Conservation (phyloP, 805 yeast genomes). For the Tetrapisispora phaffii region DNA sequence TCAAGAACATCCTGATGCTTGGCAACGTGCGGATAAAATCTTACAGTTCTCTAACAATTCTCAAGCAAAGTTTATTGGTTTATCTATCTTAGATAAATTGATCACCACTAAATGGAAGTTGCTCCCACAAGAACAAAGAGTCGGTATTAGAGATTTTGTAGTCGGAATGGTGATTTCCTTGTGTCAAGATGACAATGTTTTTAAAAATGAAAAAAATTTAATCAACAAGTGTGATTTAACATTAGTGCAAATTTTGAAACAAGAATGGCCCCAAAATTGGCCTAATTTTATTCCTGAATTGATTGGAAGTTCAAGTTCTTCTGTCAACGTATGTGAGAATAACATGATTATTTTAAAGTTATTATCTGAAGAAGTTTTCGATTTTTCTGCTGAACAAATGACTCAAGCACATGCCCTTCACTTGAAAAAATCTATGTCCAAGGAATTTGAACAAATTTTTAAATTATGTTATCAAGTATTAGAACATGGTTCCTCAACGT, state of each 20-base stretch:
- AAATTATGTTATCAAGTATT: constrained; percentile 87
- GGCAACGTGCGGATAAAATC: constrained; percentile 90
- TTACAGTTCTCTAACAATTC: constrained; percentile 68
- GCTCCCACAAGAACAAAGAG: constrained; percentile 76
- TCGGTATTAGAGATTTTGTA: constrained; percentile 87
- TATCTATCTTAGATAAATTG: constrained; percentile 79
- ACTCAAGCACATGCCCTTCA: constrained; percentile 88
- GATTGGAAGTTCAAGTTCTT: constrained; percentile 70
- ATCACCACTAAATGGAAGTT: constrained; percentile 91
- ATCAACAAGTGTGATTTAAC: constrained; percentile 91
- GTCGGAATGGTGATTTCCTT: constrained; percentile 88
- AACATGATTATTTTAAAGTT: constrained; percentile 87
- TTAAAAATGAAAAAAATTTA: constrained; percentile 64
- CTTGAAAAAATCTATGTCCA: constrained; percentile 73
- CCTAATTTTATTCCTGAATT: constrained; percentile 93
- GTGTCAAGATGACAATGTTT: constrained; percentile 72
- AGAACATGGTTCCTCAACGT: constrained; percentile 78
- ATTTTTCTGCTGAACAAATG: constrained; percentile 90
- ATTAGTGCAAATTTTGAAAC: constrained; percentile 85
- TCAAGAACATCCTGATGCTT: constrained; percentile 90
- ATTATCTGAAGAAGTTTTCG: constrained; percentile 92
- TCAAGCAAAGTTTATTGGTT: constrained; percentile 86
- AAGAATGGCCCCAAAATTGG: constrained; percentile 99
- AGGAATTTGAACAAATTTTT: constrained; percentile 88
- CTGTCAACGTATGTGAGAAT: constrained; percentile 92